Evolutionary conservation across 1,139 yeast genomes (phyloP).

Genomic region (Protomyces macrosporus): DNA sequence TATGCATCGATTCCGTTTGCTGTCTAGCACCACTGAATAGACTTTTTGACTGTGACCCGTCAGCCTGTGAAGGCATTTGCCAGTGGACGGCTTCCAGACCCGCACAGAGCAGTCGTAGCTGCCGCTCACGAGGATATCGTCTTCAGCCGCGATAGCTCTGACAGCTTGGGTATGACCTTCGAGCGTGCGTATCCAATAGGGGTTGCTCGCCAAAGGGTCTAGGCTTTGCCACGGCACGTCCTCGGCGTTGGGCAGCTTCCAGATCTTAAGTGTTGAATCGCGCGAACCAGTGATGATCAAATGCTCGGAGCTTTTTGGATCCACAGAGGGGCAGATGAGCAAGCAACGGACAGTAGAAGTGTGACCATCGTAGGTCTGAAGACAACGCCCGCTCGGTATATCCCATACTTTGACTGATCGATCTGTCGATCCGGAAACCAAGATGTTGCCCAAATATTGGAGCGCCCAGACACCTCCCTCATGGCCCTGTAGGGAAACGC

Average conservation of each 20-base stretch:
- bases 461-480: slow-evolving; percentile 99
- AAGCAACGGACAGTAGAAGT: slow-evolving; percentile 89
- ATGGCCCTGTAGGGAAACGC: slow-evolving; percentile 60
- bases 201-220: slow-evolving; percentile 46
- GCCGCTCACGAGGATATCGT: slow-evolving; percentile 79
- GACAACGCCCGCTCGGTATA: slow-evolving; percentile 63
- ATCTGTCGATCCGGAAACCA: slow-evolving; percentile 89
- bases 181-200: slow-evolving; percentile 67
- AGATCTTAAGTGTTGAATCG: slow-evolving; percentile 80
- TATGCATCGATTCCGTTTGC: slow-evolving; percentile 68
- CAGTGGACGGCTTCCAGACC: slow-evolving; percentile 82
- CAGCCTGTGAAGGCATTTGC: slow-evolving; percentile 65
- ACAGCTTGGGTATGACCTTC: slow-evolving; percentile 85
- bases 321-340: slow-evolving; percentile 65
- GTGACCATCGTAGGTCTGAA: slow-evolving; percentile 89
- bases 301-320: slow-evolving; percentile 50
- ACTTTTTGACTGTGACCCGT: slow-evolving; percentile 83
- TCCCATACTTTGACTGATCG: slow-evolving; percentile 91
- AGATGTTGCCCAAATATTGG: slow-evolving; percentile 69
- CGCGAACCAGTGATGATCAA: slow-evolving; percentile 80
- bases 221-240: slow-evolving; percentile 35
- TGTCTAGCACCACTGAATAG: slow-evolving; percentile 79
- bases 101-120: slow-evolving; percentile 86
- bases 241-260: slow-evolving; percentile 65
- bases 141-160: slow-evolving; percentile 80